Evolutionary conservation across 805 yeast species (phyloP).

Genomic region (Candida qinlingensis): DNA sequence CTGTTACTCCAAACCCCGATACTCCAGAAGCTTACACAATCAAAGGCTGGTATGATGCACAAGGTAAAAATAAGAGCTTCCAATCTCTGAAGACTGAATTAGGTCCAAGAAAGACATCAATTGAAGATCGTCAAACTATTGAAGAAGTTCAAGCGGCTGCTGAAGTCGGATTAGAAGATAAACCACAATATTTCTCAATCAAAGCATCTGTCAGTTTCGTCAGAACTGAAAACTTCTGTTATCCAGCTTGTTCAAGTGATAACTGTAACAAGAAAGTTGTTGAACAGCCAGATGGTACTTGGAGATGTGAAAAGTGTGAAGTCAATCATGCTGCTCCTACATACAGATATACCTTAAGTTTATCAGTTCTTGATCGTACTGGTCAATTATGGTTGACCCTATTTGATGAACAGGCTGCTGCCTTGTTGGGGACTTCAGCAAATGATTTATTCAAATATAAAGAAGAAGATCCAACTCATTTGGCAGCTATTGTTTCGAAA

Average conservation of each 20-base stretch:
- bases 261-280: conserved; percentile 82
- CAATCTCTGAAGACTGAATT: conserved; percentile 54
- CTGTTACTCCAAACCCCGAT: conserved; percentile 78
- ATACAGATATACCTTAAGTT: conserved; percentile 75
- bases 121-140: conserved; percentile 60
- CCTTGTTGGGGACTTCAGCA: conserved; percentile 58
- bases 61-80: conserved; percentile 61
- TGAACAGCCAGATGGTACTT: conserved; percentile 64
- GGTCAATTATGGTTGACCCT: conserved; percentile 83
- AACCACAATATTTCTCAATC: conserved; percentile 70
- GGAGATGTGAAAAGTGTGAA: conserved; percentile 95
- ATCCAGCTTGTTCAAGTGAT: conserved; percentile 80
- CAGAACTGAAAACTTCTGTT: conserved; percentile 71
- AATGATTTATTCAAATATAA: conserved; percentile 47
- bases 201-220: conserved; percentile 72
- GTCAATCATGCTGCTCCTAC: conserved; percentile 60
- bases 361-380: conserved; percentile 71
- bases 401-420: conserved; percentile 79
- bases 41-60: conserved; percentile 92
- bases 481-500: conserved; percentile 39
- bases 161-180: conserved; percentile 67
- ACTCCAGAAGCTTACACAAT: conserved; percentile 79
- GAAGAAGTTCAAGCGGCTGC: conserved; percentile 53
- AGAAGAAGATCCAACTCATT: conserved; percentile 42
- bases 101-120: conserved; percentile 34